These are phyloP conservation scores for Pythium utonaiense DNA, from an alignment of 352 stramenopile species.

Conservation along the genomic window DNA sequence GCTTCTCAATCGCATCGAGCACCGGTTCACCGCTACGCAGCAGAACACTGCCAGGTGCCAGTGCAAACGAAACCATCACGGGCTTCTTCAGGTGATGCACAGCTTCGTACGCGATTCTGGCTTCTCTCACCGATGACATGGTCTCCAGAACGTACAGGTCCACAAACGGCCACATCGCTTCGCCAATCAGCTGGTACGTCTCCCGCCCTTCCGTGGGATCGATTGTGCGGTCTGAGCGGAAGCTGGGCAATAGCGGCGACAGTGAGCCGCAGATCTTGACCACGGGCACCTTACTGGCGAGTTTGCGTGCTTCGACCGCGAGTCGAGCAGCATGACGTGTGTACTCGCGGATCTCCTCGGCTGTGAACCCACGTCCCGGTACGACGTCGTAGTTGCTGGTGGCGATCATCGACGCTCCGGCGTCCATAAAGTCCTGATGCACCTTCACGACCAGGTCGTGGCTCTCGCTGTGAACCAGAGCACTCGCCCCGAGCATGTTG, in stretches of 20 bases:
- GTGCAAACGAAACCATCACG: slow-evolving; percentile 85
- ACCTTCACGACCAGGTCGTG: slow-evolving; percentile 66
- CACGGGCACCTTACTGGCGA: slow-evolving; percentile 21
- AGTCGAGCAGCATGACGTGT: slow-evolving; percentile 60
- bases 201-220: slow-evolving; percentile 60
- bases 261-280: slow-evolving; percentile 83
- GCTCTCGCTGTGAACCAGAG: slow-evolving; percentile 61
- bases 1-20: slow-evolving; percentile 38
- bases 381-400: slow-evolving; percentile 90
- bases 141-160: slow-evolving; percentile 88
- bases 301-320: slow-evolving; percentile 41
- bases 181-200: slow-evolving; percentile 71
- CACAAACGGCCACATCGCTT: slow-evolving; percentile 70
- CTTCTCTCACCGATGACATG: slow-evolving; percentile 88
- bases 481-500: slow-evolving; percentile 88
- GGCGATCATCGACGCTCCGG: slow-evolving; percentile 77
- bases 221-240: slow-evolving; percentile 86
- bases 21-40: slow-evolving; percentile 80
- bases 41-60: slow-evolving; percentile 57
- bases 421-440: slow-evolving; percentile 72
- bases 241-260: slow-evolving; percentile 88
- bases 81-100: slow-evolving; percentile 59
- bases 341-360: slow-evolving; percentile 68
- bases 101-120: slow-evolving; percentile 75
- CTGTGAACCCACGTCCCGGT: slow-evolving; percentile 79